Conservation (phyloP, 2,329 filamentous ascomycete genomes). For the Trichoderma koningii region DNA sequence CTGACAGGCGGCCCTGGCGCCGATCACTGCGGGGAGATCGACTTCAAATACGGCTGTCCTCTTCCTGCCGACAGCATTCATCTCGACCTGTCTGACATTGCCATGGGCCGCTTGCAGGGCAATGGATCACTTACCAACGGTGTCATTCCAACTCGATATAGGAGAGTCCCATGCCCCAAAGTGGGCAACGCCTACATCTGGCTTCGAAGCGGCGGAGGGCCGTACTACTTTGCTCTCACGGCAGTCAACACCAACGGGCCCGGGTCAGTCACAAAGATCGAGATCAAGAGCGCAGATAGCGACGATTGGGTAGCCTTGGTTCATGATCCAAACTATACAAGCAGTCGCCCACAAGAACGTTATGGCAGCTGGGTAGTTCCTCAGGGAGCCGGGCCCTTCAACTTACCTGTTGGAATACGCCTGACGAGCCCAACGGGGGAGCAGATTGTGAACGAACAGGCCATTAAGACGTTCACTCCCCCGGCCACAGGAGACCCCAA, state of each 20-base stretch:
- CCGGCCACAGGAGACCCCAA: slow-evolving; percentile 12
- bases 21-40: slow-evolving; percentile 19
- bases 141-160: slow-evolving; percentile 20
- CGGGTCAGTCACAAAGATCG: slow-evolving; percentile 19
- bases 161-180: slow-evolving; percentile 16
- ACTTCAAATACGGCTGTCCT: slow-evolving; percentile 21
- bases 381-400: slow-evolving; percentile 15
- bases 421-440: slow-evolving; percentile 17
- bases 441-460: slow-evolving; percentile 21
- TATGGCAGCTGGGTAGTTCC: slow-evolving; percentile 20
- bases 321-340: slow-evolving; percentile 23
- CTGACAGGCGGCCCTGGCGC: slow-evolving; percentile 14
- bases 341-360: slow-evolving; percentile 18
- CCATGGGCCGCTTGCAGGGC: slow-evolving; percentile 22
- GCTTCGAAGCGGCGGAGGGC: slow-evolving; percentile 19
- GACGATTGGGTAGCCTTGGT: slow-evolving; percentile 5
- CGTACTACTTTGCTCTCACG: slow-evolving; percentile 18
- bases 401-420: slow-evolving; percentile 11
- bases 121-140: slow-evolving; percentile 12
- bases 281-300: slow-evolving; percentile 1
- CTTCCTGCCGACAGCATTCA: slow-evolving; percentile 18
- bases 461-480: slow-evolving; percentile 10
- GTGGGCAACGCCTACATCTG: slow-evolving; percentile 17
- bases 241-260: slow-evolving; percentile 16
- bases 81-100: slow-evolving; percentile 20